These are phyloP conservation scores for Dioscorea alata DNA, from an alignment of 106 monocot genomes.

Conservation along the genomic window DNA sequence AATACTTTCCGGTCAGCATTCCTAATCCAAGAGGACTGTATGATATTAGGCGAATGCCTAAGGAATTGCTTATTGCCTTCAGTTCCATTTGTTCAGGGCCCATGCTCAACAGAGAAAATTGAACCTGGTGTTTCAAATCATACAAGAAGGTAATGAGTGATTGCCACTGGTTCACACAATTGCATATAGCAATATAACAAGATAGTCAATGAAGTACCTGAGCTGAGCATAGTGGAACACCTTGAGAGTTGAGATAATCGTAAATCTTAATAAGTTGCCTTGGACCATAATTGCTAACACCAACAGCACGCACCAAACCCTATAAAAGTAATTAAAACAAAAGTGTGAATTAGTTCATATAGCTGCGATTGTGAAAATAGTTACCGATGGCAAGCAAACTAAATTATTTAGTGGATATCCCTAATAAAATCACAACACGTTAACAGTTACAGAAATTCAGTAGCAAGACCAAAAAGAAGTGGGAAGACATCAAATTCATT, in stretches of 20 bases:
- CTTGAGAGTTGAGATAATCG: conserved; percentile 63
- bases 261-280: conserved; percentile 92
- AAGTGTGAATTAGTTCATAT: too few species aligned
- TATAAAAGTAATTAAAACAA: conserved; percentile 9
- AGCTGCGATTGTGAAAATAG: too few species aligned
- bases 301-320: conserved; percentile 96
- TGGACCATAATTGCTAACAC: conserved; percentile 99
- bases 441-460: too few species aligned
- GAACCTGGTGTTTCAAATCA: conserved; percentile 49
- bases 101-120: conserved; percentile 93
- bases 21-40: conserved; percentile 98
- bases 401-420: too few species aligned
- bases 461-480: too few species aligned
- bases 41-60: conserved; percentile 79
- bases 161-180: not conserved
- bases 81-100: conserved; percentile 75
- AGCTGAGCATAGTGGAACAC: conserved; percentile 84
- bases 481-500: too few species aligned
- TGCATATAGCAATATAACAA: not conserved
- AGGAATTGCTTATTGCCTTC: conserved; percentile 74
- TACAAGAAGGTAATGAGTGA: not conserved
- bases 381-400: too few species aligned
- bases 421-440: too few species aligned
- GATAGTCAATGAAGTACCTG: conserved; percentile 40
- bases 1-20: conserved; percentile 93